These are phyloP conservation scores for Metroxylon sagu DNA, from an alignment of 176 grass and related monocot species.

Conservation along the genomic window DNA sequence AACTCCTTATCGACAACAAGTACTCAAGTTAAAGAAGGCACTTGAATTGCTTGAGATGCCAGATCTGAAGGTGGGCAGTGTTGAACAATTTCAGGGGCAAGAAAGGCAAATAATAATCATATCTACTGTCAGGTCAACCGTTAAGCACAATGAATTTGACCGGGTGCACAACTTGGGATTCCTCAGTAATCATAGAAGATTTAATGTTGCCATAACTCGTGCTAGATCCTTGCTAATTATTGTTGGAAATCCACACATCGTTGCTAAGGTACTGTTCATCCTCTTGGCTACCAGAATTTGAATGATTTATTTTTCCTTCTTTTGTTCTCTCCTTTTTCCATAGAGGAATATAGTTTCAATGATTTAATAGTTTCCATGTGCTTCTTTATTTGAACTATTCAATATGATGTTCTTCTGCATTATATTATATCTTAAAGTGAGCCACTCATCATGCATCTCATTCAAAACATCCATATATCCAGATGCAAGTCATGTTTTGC, in stretches of 20 bases:
- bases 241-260: constrained; percentile 83
- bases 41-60: constrained; percentile 65
- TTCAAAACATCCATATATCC: too few relatives aligned
- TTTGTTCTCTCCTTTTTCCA: too few relatives aligned
- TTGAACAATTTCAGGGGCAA: constrained; percentile 93
- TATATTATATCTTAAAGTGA: too few relatives aligned
- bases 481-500: too few relatives aligned
- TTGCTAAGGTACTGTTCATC: constrained; percentile 48
- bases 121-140: constrained; percentile 85
- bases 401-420: too few relatives aligned
- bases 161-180: constrained; percentile 81
- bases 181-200: constrained; percentile 65
- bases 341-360: too few relatives aligned
- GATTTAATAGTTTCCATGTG: too few relatives aligned
- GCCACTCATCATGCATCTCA: too few relatives aligned
- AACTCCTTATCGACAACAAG: constrained; percentile 88
- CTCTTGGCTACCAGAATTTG: background rate
- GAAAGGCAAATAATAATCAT: constrained; percentile 89
- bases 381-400: too few relatives aligned
- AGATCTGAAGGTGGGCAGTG: constrained; percentile 74
- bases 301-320: too few relatives aligned
- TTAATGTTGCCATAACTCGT: constrained; percentile 88
- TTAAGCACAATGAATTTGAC: constrained; percentile 80
- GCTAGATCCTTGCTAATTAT: constrained; percentile 81
- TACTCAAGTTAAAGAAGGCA: constrained; percentile 65